Conservation (phyloP, 1,284 basidiomycete genomes). For the Phellinidium pouzarii region DNA sequence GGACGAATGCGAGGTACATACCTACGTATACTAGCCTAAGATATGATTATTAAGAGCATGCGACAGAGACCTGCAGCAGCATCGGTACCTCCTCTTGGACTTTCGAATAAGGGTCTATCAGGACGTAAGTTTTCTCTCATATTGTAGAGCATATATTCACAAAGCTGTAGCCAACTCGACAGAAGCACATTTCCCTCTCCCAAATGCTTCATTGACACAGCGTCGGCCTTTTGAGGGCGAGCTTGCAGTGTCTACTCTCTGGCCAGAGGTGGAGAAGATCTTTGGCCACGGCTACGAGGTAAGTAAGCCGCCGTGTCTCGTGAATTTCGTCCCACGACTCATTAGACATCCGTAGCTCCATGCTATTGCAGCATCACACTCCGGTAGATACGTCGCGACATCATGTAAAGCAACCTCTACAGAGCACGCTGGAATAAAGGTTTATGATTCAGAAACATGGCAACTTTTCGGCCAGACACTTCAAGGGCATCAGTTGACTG, state of each 20-base stretch:
- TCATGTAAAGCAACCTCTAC: conserved; percentile 84
- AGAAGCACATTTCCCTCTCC: conserved; percentile 12
- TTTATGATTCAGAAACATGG: conserved; percentile 72
- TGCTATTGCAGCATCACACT: conserved; percentile 66
- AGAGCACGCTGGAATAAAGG: conserved; percentile 85
- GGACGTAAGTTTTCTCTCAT: conserved; percentile 37
- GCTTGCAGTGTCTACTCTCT: conserved; percentile 80
- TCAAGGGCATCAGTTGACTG: conserved; percentile 81
- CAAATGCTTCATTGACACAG: conserved; percentile 12
- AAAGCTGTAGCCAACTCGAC: conserved; percentile 6
- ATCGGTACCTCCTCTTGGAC: conserved; percentile 68
- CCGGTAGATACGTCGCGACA: conserved; percentile 74
- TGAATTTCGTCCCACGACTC: not conserved
- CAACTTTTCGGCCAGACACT: conserved; percentile 66
- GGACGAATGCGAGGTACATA: conserved; percentile 44
- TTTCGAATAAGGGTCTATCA: conserved; percentile 63
- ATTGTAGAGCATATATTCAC: not conserved
- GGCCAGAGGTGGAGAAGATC: conserved; percentile 96
- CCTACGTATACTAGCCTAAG: not conserved
- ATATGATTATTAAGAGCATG: not conserved
- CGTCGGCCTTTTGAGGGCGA: conserved; percentile 68
- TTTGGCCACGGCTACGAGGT: conserved; percentile 99
- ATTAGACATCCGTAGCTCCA: conserved; percentile 49
- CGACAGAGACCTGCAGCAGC: conserved; percentile 49
- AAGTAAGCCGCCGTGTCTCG: conserved; percentile 20